Base-by-base conservation (phyloP, 2,329 filamentous ascomycete genomes). In the Arachnomyces sp. region DNA sequence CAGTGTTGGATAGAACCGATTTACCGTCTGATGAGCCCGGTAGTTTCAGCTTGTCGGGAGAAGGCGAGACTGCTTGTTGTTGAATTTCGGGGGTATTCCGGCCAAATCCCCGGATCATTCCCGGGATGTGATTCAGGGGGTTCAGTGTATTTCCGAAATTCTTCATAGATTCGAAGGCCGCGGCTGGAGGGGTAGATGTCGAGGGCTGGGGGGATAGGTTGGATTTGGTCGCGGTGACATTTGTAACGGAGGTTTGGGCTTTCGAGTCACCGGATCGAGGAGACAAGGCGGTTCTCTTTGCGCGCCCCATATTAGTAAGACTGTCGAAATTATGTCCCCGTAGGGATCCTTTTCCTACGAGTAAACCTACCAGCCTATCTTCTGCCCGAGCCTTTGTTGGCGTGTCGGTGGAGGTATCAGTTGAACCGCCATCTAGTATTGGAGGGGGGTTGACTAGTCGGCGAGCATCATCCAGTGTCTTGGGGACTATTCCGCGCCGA, bases 381-480 rank as follows among this genome's bases (percentile, higher is more conserved):
- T 85, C 81, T 4, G 67, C 60, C 25, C 63, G 67, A 18, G 61
- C 57, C 15, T 56, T 60, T 35, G 59, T 56, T 25, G 57, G 55
- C 34, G 52, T 49, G 36, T 64, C 63, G 2, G 43, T 45, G n/a
- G 51, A 51, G 42, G 58, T 48, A 51, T 64, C 54, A 39, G 56
- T 43, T 43, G 56, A 44, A 33, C 55, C 35, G 25, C 51, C 40
- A 47, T 74, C 57, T 61, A 25, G 20, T 5, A 25, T 25, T 7
- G 50, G 36, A n/a, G 64, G 60, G 35, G 60, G 54, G 54, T 79
- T 84, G 47, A 98, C 84, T 8, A 98, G 75, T 58, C 88, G 90
- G 34, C 88, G 76, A 12, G 90, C 92, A 54, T 98, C 92, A 52
- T 94, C 92, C 0, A 98, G 70, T 1, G 92, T 98, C 54, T 86